Percentiles rank a stretch among this genome's conserved stretches.
Conservation (phyloP, 495 filamentous ascomycete species). For the Lasiosphaeria ovina region DNA sequence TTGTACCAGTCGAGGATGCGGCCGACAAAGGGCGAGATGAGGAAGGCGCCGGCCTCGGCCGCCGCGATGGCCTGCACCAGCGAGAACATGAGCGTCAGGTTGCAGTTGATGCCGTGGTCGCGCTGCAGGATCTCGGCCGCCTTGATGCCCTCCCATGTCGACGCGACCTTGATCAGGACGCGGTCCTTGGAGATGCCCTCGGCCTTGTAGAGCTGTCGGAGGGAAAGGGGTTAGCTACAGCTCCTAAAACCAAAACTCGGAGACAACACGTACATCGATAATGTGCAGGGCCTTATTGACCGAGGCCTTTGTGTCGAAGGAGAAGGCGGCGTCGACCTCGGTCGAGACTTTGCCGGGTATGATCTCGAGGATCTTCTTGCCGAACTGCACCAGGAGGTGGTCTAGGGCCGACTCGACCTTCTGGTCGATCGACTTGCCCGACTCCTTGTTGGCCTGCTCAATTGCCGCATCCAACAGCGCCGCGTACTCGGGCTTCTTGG, state of each 20-base stretch:
- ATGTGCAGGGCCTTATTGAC: slow-evolving; percentile 96
- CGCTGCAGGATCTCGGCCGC: slow-evolving; percentile 91
- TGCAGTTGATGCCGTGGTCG: slow-evolving; percentile 93
- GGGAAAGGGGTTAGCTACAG: slow-evolving; percentile 1
- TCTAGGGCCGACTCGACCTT: slow-evolving; percentile 84
- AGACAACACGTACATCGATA: slow-evolving; percentile 67
- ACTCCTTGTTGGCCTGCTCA: slow-evolving; percentile 74
- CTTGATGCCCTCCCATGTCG: slow-evolving; percentile 96
- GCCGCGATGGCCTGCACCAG: slow-evolving; percentile 91
- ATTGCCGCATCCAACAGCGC: slow-evolving; percentile 85
- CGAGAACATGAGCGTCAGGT: slow-evolving; percentile 99
- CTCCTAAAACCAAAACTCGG: neutral
- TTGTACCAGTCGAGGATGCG: slow-evolving; percentile 99
- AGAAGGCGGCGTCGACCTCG: slow-evolving; percentile 95
- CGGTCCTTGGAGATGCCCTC: slow-evolving; percentile 90
- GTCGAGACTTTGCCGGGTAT: slow-evolving; percentile 98
- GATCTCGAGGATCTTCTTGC: slow-evolving; percentile 94
- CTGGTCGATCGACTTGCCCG: slow-evolving; percentile 60
- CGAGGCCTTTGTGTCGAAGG: slow-evolving; percentile 89
- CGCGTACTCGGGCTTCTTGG: slow-evolving; percentile 97
- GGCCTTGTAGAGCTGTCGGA: slow-evolving; percentile 78
- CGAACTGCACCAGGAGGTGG: slow-evolving; percentile 94
- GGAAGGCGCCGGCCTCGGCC: slow-evolving; percentile 94
- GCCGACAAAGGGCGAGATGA: slow-evolving; percentile 99
- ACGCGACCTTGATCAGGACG: slow-evolving; percentile 86